Percentiles rank a stretch among this genome's conserved stretches.
Evolutionary conservation across 1,284 basidiomycete genomes (phyloP).

Genomic region (Butyriboletus appendiculatus): DNA sequence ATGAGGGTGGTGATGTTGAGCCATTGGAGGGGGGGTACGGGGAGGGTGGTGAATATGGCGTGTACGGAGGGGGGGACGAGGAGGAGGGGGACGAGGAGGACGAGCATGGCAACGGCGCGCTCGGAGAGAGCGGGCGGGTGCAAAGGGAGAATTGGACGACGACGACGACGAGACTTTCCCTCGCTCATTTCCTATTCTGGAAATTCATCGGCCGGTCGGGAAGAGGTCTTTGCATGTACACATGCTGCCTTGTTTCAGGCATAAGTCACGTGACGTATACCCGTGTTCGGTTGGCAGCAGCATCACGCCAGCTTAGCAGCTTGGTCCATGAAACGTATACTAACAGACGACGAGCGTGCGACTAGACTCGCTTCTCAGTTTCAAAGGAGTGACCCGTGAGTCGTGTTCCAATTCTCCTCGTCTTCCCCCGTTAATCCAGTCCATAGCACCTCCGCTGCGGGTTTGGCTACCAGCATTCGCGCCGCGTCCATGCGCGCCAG

Average conservation of each 20-base stretch:
- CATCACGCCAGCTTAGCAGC: not conserved
- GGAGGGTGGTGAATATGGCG: constrained; percentile 38
- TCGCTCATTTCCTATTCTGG: constrained; percentile 18
- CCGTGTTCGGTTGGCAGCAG: not conserved
- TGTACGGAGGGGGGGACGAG: constrained; percentile 9
- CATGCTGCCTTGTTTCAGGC: not conserved
- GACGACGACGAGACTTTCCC: constrained; percentile 16
- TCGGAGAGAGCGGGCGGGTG: constrained; percentile 23
- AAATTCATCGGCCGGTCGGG: constrained; percentile 9
- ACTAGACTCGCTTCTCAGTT: constrained; percentile 32
- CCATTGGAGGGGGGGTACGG: constrained; percentile 67
- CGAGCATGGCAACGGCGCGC: constrained; percentile 6
- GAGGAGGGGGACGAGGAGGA: constrained; percentile 6
- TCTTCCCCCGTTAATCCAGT: constrained; percentile 5
- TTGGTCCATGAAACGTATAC: constrained; percentile 42
- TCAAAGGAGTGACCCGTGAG: constrained; percentile 28
- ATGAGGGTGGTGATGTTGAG: constrained; percentile 64
- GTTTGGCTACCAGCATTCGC: constrained; percentile 34
- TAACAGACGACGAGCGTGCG: constrained; percentile 42
- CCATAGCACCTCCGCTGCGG: constrained; percentile 21
- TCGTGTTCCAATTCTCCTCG: constrained; percentile 4
- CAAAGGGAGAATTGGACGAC: constrained; percentile 17
- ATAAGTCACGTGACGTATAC: constrained; percentile 9
- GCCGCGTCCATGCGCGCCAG: constrained; percentile 36
- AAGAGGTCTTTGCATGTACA: not conserved